Base-by-base conservation (phyloP, 2,329 filamentous ascomycete species). In the Tolypocladium amazonense region DNA sequence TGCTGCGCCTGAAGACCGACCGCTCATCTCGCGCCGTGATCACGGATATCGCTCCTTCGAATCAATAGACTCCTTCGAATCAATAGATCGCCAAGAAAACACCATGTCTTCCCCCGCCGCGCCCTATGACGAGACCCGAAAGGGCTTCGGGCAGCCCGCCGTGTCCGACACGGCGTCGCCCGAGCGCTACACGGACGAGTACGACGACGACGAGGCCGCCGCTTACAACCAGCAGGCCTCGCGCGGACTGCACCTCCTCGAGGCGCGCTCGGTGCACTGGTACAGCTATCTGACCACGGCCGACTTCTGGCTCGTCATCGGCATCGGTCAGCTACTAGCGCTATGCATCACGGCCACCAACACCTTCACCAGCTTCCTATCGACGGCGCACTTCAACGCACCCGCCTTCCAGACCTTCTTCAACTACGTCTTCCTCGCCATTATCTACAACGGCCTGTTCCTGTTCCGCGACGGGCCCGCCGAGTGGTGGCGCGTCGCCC, bases 351-450 rank as follows among this genome's bases (percentile, higher is more conserved):
- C 92, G 1, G 86, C 85, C 37, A 97, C 92, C 57, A 96, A 95
- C 79, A 97, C 94, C 56, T 90, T 97, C 70, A 90, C 88, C 43
- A 84, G 82, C 33, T 84, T 97, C 59, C 85, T 99, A 37, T 81
- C 80, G 60, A 68, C 72, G 12, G 73, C 76, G 6, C 82, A 86
- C 56, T 92, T 88, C 65, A 91, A 84, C 62, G 95, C 97, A 66
- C 94, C 94, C 9, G 91, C 94, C 59, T 96, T 97, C 78, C 94
- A 99, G 77, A 91, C 90, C 37, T 84, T 97, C 68, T 95, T 97
- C 82, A 96, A 94, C 76, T 99, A 99, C 75, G 81, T 92, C 52
- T 76, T 97, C 56, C 82, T 99, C 64, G 88, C 88, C 62, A 59
- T 90, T 61, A 84, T 97, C 70, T 99, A 95, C 79, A 88, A 90